These are phyloP conservation scores for Alternaria rosae DNA, from an alignment of 2,329 filamentous ascomycete species.

Conservation along the genomic window DNA sequence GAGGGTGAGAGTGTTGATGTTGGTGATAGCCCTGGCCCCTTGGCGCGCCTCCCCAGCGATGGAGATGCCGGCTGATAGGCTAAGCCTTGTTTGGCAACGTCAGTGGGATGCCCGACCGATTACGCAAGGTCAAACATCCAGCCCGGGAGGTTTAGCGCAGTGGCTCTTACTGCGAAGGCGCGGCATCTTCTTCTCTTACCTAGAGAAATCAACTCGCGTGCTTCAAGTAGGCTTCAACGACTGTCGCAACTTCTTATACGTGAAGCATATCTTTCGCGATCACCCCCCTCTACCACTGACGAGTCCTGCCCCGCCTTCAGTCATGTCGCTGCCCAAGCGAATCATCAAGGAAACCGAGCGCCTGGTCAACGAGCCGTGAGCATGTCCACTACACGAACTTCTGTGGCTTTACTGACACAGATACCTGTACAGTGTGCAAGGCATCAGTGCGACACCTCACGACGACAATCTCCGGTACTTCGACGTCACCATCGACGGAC, in stretches of 20 bases:
- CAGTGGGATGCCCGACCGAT: slow-evolving; percentile 3
- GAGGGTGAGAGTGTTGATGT: slow-evolving; percentile 12
- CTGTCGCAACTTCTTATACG: neutral
- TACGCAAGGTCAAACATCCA: slow-evolving; percentile 16
- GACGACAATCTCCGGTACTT: slow-evolving; percentile 98
- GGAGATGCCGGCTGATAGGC: slow-evolving; percentile 4
- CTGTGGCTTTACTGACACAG: slow-evolving; percentile 8
- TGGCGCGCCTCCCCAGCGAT: slow-evolving; percentile 1
- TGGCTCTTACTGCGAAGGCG: slow-evolving; percentile 8
- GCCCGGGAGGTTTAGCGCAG: slow-evolving; percentile 1
- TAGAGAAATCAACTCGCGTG: slow-evolving; percentile 1
- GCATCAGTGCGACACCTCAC: slow-evolving; percentile 94
- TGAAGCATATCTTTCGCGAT: neutral
- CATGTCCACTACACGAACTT: slow-evolving; percentile 11
- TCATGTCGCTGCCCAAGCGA: slow-evolving; percentile 83
- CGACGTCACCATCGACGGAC: slow-evolving; percentile 95
- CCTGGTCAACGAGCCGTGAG: slow-evolving; percentile 94
- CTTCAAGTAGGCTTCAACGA: neutral
- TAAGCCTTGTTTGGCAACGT: slow-evolving; percentile 1
- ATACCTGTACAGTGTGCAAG: slow-evolving; percentile 73
- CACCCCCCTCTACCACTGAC: neutral
- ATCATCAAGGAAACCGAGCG: slow-evolving; percentile 99
- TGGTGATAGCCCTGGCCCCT: slow-evolving; percentile 11
- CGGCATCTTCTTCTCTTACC: neutral
- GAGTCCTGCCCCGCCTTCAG: slow-evolving; percentile 11